Percentiles rank a stretch among this genome's conserved stretches.
Conservation (phyloP, 2,329 filamentous ascomycete genomes). For the Diplodia mutila region DNA sequence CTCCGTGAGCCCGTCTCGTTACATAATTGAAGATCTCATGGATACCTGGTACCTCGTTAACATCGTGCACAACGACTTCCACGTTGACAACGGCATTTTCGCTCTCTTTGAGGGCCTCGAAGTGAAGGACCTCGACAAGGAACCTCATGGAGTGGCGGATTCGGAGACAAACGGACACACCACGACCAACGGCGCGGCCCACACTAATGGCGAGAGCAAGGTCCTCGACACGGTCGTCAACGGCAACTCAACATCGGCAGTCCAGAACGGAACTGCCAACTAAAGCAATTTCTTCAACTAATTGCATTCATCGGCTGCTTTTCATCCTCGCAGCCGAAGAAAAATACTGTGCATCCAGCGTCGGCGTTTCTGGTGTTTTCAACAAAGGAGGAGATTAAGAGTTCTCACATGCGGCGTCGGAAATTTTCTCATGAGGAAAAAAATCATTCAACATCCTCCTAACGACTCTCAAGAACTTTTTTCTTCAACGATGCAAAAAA, state of each 20-base stretch:
- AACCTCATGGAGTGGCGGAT: not conserved
- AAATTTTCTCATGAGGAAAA: not conserved
- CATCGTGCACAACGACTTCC: constrained; percentile 98
- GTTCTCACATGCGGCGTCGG: constrained; percentile 15
- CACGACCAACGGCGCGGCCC: constrained; percentile 1
- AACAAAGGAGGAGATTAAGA: constrained; percentile 20
- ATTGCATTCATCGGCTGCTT: constrained; percentile 8
- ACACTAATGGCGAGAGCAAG: constrained; percentile 5
- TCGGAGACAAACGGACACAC: not conserved
- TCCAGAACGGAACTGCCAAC: constrained; percentile 17
- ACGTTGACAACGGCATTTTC: constrained; percentile 79
- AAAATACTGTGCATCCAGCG: constrained; percentile 23
- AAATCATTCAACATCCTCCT: constrained; percentile 14
- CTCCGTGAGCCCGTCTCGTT: constrained; percentile 72
- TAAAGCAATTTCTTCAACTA: constrained; percentile 6
- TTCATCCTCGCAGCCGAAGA: constrained; percentile 9
- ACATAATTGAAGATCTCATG: constrained; percentile 81
- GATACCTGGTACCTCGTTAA: constrained; percentile 93
- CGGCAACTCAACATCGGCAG: constrained; percentile 15
- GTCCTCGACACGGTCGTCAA: constrained; percentile 19
- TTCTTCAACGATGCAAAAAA: constrained; percentile 9
- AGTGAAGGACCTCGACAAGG: constrained; percentile 66
- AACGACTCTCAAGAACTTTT: not conserved
- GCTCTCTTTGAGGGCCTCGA: constrained; percentile 79
- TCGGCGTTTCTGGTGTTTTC: constrained; percentile 25